These are phyloP conservation scores for Chlorella sp. DNA, from an alignment of 139 green algal species.

Conservation along the genomic window DNA sequence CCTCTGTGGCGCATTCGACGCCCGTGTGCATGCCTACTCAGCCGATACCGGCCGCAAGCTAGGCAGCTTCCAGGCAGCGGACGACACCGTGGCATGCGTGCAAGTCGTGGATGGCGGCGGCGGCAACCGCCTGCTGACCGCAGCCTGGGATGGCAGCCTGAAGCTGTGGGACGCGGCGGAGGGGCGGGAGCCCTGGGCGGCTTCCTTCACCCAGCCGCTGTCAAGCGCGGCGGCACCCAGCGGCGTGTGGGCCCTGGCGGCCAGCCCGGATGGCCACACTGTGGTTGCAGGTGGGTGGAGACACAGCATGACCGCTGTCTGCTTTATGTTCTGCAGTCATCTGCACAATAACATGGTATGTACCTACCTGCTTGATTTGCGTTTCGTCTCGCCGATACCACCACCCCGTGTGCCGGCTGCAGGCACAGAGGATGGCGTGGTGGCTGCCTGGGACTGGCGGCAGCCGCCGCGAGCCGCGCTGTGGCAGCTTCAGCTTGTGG, in stretches of 20 bases:
- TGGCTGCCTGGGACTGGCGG: conserved; percentile 71
- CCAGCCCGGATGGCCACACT: conserved; percentile 25
- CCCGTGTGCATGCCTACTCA: conserved; percentile 54
- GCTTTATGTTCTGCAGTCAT: too few species aligned
- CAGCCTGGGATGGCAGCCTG: conserved; percentile 80
- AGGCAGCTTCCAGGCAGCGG: conserved; percentile 70
- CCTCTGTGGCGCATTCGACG: conserved; percentile 70
- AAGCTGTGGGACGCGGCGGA: conserved; percentile 72
- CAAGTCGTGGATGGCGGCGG: conserved; percentile 24
- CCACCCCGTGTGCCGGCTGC: not conserved
- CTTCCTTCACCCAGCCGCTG: conserved; percentile 27
- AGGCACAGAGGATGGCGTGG: conserved; percentile 78
- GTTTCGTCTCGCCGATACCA: not conserved
- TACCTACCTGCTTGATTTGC: too few species aligned
- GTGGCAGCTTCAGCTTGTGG: conserved; percentile 18
- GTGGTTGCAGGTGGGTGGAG: conserved; percentile 50
- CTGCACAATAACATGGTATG: too few species aligned
- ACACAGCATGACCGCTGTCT: too few species aligned
- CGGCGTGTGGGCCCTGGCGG: conserved; percentile 64
- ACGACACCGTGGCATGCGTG: conserved; percentile 77
- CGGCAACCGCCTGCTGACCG: conserved; percentile 51
- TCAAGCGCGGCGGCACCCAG: conserved; percentile 54
- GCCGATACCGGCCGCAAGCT: conserved; percentile 28
- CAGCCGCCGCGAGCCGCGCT: conserved; percentile 32
- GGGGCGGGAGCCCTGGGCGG: conserved; percentile 73